These are phyloP conservation scores for Penicillium steckii DNA, from an alignment of 495 filamentous ascomycete species.

Conservation along the genomic window DNA sequence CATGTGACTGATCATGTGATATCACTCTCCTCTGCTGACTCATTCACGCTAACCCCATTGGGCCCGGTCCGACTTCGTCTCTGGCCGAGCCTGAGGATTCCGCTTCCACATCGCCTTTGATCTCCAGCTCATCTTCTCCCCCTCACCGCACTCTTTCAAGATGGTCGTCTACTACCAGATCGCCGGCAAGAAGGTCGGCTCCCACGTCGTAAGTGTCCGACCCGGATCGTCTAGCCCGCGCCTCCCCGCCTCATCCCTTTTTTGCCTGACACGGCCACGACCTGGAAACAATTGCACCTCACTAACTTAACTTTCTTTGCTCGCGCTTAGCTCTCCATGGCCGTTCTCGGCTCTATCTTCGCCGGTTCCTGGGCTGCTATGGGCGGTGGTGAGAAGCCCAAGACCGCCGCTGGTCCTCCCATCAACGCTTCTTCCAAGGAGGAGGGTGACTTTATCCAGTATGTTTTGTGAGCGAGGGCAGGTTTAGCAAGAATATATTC, in stretches of 20 bases:
- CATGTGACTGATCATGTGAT: slow-evolving; percentile 28
- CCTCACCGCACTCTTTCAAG: slow-evolving; percentile 47
- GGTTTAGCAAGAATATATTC: no score
- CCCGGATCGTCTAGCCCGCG: background rate
- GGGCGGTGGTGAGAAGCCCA: slow-evolving; percentile 63
- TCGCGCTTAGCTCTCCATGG: slow-evolving; percentile 74
- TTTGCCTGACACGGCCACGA: slow-evolving; percentile 11
- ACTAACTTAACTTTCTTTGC: slow-evolving; percentile 8
- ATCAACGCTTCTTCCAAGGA: slow-evolving; percentile 87
- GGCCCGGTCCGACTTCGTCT: slow-evolving; percentile 25
- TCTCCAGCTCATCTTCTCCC: slow-evolving; percentile 30
- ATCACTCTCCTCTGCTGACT: slow-evolving; percentile 16
- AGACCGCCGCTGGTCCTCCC: slow-evolving; percentile 62
- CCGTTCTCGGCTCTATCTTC: slow-evolving; percentile 67
- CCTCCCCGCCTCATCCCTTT: slow-evolving; percentile 22
- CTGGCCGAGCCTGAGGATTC: slow-evolving; percentile 23
- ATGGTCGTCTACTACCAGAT: slow-evolving; percentile 89
- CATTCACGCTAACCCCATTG: slow-evolving; percentile 18
- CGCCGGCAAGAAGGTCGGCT: slow-evolving; percentile 87
- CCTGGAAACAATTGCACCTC: slow-evolving; percentile 8
- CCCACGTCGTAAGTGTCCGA: slow-evolving; percentile 75
- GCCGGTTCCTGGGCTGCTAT: slow-evolving; percentile 52
- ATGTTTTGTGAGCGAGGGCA: no score
- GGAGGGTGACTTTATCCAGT: slow-evolving; percentile 98
- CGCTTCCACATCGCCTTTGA: slow-evolving; percentile 34